Conservation (phyloP, 768 basidiomycete species). For the Neoboletus brunneissimus region DNA sequence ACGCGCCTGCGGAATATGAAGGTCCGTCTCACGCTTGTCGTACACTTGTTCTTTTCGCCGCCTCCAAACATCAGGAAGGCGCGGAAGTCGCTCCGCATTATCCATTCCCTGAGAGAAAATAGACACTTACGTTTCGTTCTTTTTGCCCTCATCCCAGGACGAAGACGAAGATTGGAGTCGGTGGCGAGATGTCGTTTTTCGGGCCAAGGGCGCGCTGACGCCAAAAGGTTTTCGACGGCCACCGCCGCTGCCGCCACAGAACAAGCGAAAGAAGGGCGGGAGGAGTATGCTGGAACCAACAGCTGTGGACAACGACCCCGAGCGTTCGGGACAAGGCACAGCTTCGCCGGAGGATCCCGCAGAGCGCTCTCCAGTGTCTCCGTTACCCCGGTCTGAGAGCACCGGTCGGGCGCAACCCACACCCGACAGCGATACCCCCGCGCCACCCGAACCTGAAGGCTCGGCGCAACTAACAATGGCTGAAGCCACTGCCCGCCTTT, state of each 20-base stretch:
- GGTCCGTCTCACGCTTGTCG: slow-evolving; percentile 37
- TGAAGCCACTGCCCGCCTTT: slow-evolving; percentile 47
- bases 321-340: neutral
- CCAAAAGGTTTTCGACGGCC: slow-evolving; percentile 28
- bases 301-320: neutral
- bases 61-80: neutral
- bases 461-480: slow-evolving; percentile 37
- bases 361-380: neutral
- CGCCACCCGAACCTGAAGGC: neutral
- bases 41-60: neutral
- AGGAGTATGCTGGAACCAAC: slow-evolving; percentile 16
- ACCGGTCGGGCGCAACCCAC: neutral
- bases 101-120: neutral
- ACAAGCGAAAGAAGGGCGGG: slow-evolving; percentile 58
- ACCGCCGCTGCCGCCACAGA: slow-evolving; percentile 55
- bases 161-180: slow-evolving; percentile 87
- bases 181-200: slow-evolving; percentile 83
- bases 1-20: slow-evolving; percentile 79
- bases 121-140: slow-evolving; percentile 4
- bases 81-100: slow-evolving; percentile 1
- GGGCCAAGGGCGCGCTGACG: slow-evolving; percentile 59
- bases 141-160: slow-evolving; percentile 45
- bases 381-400: neutral
- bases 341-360: neutral
- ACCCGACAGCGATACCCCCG: neutral